Conservation (phyloP, 208 protist species). For the Acanthamoeba lenticulata region DNA sequence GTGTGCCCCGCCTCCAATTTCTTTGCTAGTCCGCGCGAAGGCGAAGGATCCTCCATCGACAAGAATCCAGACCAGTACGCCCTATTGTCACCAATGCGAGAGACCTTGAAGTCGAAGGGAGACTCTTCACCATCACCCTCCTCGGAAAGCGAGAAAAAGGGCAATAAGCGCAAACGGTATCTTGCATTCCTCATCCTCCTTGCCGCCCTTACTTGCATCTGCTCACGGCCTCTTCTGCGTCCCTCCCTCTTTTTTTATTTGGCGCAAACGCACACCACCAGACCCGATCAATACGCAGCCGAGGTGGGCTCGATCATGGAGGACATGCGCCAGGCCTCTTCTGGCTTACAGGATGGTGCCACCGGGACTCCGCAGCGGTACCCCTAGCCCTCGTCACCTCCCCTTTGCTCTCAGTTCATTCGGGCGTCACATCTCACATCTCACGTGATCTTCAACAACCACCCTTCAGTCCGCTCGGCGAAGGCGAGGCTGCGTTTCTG, state of each 20-base stretch:
- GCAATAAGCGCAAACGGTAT: conserved; percentile 23
- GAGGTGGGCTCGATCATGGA: conserved; percentile 38
- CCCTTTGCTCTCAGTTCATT: background rate
- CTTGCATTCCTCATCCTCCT: background rate
- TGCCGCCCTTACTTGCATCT: background rate
- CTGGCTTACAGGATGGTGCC: background rate
- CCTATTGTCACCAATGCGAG: background rate
- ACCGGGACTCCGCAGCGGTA: background rate
- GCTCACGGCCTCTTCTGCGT: background rate
- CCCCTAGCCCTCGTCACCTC: background rate
- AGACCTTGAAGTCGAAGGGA: background rate
- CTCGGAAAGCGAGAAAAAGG: background rate
- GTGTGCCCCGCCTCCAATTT: background rate
- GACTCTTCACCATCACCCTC: conserved; percentile 16
- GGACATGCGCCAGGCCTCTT: background rate
- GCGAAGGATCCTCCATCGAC: background rate
- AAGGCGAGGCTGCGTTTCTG: background rate
- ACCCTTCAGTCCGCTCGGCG: background rate
- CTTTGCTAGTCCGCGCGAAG: background rate
- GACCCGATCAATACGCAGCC: background rate
- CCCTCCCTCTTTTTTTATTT: background rate
- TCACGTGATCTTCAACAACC: no score
- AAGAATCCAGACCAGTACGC: background rate
- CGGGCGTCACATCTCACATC: background rate
- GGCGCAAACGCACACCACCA: background rate